Conservation (phyloP, 139 green algal genomes). For the Pleodorina starrii region DNA sequence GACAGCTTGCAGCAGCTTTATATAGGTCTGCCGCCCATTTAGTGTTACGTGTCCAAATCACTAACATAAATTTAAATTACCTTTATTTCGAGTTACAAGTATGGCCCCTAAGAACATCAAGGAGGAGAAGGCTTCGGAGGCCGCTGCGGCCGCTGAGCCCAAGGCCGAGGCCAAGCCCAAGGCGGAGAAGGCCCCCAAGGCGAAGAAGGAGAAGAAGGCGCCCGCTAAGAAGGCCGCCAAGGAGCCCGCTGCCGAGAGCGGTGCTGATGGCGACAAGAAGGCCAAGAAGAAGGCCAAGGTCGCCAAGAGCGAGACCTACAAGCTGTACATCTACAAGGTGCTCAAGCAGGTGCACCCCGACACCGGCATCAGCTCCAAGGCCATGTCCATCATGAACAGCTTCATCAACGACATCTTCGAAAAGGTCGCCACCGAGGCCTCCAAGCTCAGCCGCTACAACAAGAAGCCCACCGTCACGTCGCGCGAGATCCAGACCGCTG, state of each 20-base stretch:
- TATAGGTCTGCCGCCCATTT: no score
- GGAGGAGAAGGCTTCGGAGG: no score
- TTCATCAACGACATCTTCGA: constrained; percentile 97
- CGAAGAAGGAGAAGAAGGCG: constrained; percentile 19
- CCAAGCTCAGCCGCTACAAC: constrained; percentile 82
- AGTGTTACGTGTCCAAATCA: no score
- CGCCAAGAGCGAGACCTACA: constrained; percentile 87
- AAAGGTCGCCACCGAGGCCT: constrained; percentile 89
- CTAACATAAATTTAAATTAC: no score
- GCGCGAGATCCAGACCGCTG: constrained; percentile 92
- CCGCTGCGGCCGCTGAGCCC: background rate
- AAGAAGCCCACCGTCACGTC: constrained; percentile 94
- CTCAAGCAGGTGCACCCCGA: constrained; percentile 96
- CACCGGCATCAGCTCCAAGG: constrained; percentile 96
- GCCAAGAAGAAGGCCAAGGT: constrained; percentile 21
- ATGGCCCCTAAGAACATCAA: no score
- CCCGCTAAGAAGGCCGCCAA: constrained; percentile 13
- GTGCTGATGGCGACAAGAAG: constrained; percentile 13
- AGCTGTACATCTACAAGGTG: constrained; percentile 99
- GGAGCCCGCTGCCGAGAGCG: background rate
- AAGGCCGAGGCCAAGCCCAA: constrained; percentile 1
- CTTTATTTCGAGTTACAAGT: no score
- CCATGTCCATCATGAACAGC: constrained; percentile 99
- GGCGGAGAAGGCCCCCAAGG: background rate
- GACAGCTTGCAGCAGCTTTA: no score